Percentiles rank a stretch among this genome's conserved stretches.
Conservation (phyloP, 192 early-diverging fungal species). For the Radiomyces spectabilis region DNA sequence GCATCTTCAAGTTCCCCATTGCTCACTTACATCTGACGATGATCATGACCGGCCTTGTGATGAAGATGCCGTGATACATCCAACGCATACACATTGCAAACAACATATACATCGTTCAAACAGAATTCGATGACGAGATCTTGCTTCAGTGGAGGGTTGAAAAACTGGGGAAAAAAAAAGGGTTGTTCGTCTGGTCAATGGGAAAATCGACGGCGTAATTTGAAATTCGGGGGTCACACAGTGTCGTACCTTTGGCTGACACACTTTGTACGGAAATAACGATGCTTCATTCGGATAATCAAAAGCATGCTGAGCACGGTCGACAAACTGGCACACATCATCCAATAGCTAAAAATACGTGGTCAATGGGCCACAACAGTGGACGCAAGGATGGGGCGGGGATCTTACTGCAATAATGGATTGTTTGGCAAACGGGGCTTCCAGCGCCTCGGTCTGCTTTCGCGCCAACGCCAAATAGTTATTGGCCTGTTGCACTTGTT, state of each 20-base stretch:
- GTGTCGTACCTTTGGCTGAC: slow-evolving; percentile 19
- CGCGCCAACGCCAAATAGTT: slow-evolving; percentile 22
- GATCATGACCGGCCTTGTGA: slow-evolving; percentile 6
- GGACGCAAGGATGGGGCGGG: neutral
- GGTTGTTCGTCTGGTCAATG: no score
- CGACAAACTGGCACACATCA: slow-evolving; percentile 10
- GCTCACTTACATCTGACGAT: slow-evolving; percentile 10
- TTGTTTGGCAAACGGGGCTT: slow-evolving; percentile 4
- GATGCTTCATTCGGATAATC: slow-evolving; percentile 18
- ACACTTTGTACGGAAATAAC: slow-evolving; percentile 27
- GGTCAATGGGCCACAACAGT: neutral
- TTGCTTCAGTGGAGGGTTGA: slow-evolving; percentile 23
- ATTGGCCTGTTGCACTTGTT: slow-evolving; percentile 22
- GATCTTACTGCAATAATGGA: slow-evolving; percentile 5
- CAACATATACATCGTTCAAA: slow-evolving; percentile 15
- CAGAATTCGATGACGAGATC: slow-evolving; percentile 25
- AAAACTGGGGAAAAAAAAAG: slow-evolving; percentile 2
- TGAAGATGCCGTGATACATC: slow-evolving; percentile 7
- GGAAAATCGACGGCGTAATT: no score
- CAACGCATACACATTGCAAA: slow-evolving; percentile 21
- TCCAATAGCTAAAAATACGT: slow-evolving; percentile 11
- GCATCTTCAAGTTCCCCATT: no score
- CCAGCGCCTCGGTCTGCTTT: slow-evolving; percentile 1
- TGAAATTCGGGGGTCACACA: no score
- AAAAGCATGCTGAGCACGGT: slow-evolving; percentile 20